A percentile compares a stretch with the other conserved stretches of the same genome.
Evolutionary conservation across 305 asterid species (phyloP).

Genomic region (Plantago lanceolata): DNA sequence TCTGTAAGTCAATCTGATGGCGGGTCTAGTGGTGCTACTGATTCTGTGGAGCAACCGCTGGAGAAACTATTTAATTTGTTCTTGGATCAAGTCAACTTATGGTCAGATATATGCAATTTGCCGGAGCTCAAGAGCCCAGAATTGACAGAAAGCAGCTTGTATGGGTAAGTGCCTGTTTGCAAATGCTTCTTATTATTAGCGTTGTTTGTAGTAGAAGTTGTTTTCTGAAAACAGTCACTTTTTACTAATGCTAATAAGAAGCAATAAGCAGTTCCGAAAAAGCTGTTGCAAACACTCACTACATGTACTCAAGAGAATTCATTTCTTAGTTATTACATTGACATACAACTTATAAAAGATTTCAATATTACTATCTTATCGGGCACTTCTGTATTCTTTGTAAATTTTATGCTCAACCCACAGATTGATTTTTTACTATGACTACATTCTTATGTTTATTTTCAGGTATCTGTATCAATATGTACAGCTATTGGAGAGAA

Average conservation of each 20-base stretch:
- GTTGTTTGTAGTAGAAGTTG: too few relatives aligned
- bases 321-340: constrained; percentile 3
- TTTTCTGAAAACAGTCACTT: too few relatives aligned
- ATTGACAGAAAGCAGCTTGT: constrained; percentile 68
- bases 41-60: constrained; percentile 52
- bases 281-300: too few relatives aligned
- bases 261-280: too few relatives aligned
- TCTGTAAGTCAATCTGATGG: constrained; percentile 46
- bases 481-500: constrained; percentile 68
- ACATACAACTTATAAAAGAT: constrained; percentile 1
- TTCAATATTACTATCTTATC: constrained; percentile 2
- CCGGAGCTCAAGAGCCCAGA: constrained; percentile 79
- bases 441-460: constrained; percentile 15
- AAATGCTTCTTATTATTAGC: too few relatives aligned
- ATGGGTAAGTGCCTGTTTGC: constrained; percentile 44
- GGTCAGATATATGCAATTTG: constrained; percentile 85
- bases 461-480: constrained; percentile 75
- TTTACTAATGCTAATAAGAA: too few relatives aligned
- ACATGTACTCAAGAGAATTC: constrained; percentile 5
- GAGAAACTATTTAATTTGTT: constrained; percentile 84
- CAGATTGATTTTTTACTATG: constrained; percentile 15
- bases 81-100: constrained; percentile 81
- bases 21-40: constrained; percentile 31
- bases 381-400: not conserved
- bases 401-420: constrained; percentile 1